A percentile compares a stretch with the other conserved stretches of the same genome.
These are phyloP conservation scores for Cyclostephanos invisitatus DNA, from an alignment of 108 stramenopile genomes.

Conservation along the genomic window DNA sequence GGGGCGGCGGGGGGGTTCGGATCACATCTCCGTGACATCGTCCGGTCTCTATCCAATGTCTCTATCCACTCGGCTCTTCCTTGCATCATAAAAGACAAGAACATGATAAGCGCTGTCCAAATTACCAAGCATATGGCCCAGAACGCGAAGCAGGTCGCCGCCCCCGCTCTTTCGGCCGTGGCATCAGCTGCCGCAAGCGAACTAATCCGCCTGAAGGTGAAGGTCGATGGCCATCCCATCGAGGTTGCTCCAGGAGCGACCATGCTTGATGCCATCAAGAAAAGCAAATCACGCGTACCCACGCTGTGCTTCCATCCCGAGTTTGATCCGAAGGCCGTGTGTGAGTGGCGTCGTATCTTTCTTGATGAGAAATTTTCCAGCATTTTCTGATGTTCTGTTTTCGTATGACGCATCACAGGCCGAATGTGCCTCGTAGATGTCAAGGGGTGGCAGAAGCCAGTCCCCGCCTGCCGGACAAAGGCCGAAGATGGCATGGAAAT, in stretches of 20 bases:
- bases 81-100: no score
- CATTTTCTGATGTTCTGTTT: background rate
- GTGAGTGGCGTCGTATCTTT: slow-evolving; percentile 10
- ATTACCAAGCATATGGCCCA: slow-evolving; percentile 6
- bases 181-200: slow-evolving; percentile 1
- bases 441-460: slow-evolving; percentile 32
- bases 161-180: background rate
- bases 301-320: slow-evolving; percentile 59
- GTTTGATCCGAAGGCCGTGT: slow-evolving; percentile 43
- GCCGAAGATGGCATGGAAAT: slow-evolving; percentile 36
- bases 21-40: no score
- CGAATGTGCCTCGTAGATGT: slow-evolving; percentile 55
- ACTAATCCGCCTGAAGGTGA: slow-evolving; percentile 7
- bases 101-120: slow-evolving; percentile 14
- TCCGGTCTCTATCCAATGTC: no score
- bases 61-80: no score
- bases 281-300: slow-evolving; percentile 42
- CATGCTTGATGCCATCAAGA: slow-evolving; percentile 42
- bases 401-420: background rate
- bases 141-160: background rate
- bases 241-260: slow-evolving; percentile 32
- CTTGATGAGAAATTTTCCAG: background rate
- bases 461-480: slow-evolving; percentile 44
- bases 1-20: no score
- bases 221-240: slow-evolving; percentile 12